Conservation (phyloP, 2,329 filamentous ascomycete genomes). For the Thelonectria rubi region DNA sequence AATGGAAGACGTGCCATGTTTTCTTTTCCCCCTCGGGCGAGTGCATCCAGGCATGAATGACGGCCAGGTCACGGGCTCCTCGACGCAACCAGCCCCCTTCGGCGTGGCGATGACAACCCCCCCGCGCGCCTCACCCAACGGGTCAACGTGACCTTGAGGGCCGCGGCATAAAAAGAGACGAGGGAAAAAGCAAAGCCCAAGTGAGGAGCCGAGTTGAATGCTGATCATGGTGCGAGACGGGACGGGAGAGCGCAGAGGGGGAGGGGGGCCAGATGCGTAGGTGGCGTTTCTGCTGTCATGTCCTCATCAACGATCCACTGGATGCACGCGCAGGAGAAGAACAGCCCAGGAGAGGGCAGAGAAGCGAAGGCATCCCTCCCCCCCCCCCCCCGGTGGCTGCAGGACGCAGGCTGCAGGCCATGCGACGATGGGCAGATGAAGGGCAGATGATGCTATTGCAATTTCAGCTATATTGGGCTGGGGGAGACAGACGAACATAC, state of each 20-base stretch:
- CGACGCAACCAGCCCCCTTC: too few species aligned
- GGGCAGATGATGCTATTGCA: slow-evolving; percentile 2
- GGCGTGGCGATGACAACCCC: background rate
- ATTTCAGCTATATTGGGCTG: background rate
- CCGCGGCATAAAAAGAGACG: background rate
- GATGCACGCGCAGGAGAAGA: too few species aligned
- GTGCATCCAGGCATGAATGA: slow-evolving; percentile 12
- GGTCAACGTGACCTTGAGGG: background rate
- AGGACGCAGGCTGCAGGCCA: background rate
- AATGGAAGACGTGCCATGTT: background rate
- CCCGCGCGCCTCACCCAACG: too few species aligned
- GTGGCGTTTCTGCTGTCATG: too few species aligned
- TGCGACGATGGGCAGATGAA: background rate
- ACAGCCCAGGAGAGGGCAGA: background rate
- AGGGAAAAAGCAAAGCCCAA: too few species aligned
- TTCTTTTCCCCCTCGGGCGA: slow-evolving; percentile 5
- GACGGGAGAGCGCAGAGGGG: too few species aligned
- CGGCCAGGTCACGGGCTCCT: slow-evolving; percentile 8
- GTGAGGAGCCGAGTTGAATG: too few species aligned
- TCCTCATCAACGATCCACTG: too few species aligned
- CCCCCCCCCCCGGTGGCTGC: background rate
- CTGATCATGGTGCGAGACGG: too few species aligned
- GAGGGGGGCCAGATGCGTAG: too few species aligned
- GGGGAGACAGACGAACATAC: background rate
- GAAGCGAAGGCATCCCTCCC: too few species aligned